Evolutionary conservation across 306 rosid species (phyloP).

Genomic region (Oemleria cerasiformis): DNA sequence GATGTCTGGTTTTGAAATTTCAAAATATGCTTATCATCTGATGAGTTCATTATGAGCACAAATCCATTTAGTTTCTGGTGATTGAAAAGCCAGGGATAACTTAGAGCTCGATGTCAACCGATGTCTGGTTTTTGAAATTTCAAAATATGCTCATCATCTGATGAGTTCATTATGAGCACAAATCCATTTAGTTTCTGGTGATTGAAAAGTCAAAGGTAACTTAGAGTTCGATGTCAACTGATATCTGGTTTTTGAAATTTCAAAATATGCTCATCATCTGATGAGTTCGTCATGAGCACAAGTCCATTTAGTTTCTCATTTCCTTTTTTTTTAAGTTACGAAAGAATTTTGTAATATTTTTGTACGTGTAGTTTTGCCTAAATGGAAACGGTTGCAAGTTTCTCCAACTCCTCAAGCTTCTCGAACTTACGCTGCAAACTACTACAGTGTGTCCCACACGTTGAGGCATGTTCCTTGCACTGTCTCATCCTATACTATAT

Average conservation of each 20-base stretch:
- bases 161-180: conserved; percentile 31
- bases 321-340: not conserved
- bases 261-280: conserved; percentile 46
- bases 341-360: not conserved
- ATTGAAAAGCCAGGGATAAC: no score
- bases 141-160: conserved; percentile 46
- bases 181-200: not conserved
- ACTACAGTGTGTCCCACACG: not conserved
- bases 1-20: not conserved
- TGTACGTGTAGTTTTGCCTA: not conserved
- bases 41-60: conserved; percentile 31
- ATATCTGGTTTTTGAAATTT: not conserved
- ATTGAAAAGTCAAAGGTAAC: no score
- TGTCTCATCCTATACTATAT: no score
- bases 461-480: not conserved
- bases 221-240: conserved; percentile 62
- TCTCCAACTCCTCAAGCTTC: conserved; percentile 9
- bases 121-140: not conserved
- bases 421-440: not conserved
- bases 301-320: not conserved
- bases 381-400: not conserved
- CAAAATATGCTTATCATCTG: conserved; percentile 46
- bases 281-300: conserved; percentile 30
- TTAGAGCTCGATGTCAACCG: conserved; percentile 61
- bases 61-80: not conserved